Conservation (phyloP, 345 rosid species). For the Lepidium aucheri region DNA sequence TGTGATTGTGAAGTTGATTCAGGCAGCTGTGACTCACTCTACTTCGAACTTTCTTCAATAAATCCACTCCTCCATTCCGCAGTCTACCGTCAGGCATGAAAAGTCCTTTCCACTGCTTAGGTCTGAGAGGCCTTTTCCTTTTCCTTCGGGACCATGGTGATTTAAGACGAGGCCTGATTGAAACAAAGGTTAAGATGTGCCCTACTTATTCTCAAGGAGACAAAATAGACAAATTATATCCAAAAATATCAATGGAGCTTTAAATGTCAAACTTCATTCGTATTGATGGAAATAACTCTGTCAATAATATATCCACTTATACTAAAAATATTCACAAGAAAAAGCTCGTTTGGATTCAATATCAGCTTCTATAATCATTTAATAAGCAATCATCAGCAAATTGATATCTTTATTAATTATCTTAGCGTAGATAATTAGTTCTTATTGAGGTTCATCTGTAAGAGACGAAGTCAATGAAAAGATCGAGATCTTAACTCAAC, state of each 20-base stretch:
- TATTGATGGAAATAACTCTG: background rate
- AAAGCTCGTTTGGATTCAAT: background rate
- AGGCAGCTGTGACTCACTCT: conserved; percentile 53
- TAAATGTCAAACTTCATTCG: background rate
- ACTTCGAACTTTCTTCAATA: conserved; percentile 87
- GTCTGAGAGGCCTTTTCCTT: conserved; percentile 61
- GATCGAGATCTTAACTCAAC: background rate
- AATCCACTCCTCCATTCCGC: conserved; percentile 65
- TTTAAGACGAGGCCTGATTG: conserved; percentile 57
- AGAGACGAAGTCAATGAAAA: background rate
- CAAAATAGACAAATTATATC: background rate
- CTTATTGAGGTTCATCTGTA: background rate
- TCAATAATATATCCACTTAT: background rate
- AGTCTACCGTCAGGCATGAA: conserved; percentile 68
- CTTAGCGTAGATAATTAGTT: background rate
- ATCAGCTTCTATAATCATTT: background rate
- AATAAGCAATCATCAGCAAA: background rate
- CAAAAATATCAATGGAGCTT: background rate
- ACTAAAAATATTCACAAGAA: background rate
- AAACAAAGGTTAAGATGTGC: conserved; percentile 1
- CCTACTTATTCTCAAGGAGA: background rate
- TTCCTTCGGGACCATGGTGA: conserved; percentile 97
- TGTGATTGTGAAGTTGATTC: background rate
- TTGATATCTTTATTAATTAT: background rate
- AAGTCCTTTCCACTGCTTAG: conserved; percentile 74